Conservation (phyloP, 371 early-diverging fungal genomes). For the Zychaea mexicana region DNA sequence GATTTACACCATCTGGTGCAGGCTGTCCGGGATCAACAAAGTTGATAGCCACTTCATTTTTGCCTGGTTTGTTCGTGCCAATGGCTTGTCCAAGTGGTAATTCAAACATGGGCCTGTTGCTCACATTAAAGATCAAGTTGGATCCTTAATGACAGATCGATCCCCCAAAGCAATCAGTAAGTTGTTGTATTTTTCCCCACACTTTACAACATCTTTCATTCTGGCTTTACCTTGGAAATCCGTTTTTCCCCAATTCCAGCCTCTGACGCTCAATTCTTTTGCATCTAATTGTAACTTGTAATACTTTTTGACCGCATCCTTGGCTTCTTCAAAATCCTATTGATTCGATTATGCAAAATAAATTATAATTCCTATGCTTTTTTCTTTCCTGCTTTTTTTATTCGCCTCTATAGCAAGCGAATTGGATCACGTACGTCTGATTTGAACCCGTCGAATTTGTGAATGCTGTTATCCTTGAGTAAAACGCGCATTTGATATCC, state of each 20-base stretch:
- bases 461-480: slow-evolving; percentile 68
- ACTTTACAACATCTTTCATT: not conserved
- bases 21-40: slow-evolving; percentile 72
- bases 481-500: slow-evolving; percentile 82
- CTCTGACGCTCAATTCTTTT: slow-evolving; percentile 85
- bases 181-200: not conserved
- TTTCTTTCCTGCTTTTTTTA: not conserved
- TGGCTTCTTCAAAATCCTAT: slow-evolving; percentile 82
- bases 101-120: slow-evolving; percentile 88
- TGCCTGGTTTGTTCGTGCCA: slow-evolving; percentile 84
- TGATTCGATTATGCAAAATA: not conserved
- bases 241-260: slow-evolving; percentile 97
- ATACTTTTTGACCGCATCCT: slow-evolving; percentile 63
- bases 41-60: slow-evolving; percentile 94
- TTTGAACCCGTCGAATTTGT: slow-evolving; percentile 90
- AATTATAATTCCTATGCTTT: not conserved
- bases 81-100: slow-evolving; percentile 88
- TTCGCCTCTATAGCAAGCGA: not conserved
- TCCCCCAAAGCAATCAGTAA: no score
- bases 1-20: slow-evolving; percentile 54
- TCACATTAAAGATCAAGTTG: slow-evolving; percentile 78
- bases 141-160: slow-evolving; percentile 49
- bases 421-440: slow-evolving; percentile 59
- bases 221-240: slow-evolving; percentile 72
- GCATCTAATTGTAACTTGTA: slow-evolving; percentile 79